phyloP scores from a whole-genome alignment of 2,329 filamentous ascomycete genomes.

The Acarospora socialis region DNA sequence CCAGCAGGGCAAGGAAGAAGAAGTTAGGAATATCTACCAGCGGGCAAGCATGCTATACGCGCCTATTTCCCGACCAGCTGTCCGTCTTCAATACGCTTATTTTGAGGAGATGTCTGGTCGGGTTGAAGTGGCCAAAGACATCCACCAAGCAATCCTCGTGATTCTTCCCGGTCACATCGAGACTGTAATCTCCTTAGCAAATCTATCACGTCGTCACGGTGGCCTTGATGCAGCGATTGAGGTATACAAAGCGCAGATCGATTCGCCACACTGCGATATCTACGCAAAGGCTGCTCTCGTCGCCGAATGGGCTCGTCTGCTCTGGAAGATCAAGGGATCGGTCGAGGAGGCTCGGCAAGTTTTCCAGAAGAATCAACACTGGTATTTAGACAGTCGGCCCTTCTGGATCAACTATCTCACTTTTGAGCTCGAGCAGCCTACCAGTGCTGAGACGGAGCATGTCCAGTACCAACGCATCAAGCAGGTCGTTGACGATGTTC shows the following conservation, averaged over 20 bases:
- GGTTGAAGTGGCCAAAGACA: constrained; percentile 63
- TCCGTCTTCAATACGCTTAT: constrained; percentile 81
- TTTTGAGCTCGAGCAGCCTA: constrained; percentile 78
- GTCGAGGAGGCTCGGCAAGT: constrained; percentile 68
- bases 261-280: constrained; percentile 54
- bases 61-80: constrained; percentile 68
- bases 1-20: constrained; percentile 68
- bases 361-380: constrained; percentile 68
- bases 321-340: constrained; percentile 79
- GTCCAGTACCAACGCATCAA: constrained; percentile 62
- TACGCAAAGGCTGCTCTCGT: constrained; percentile 77
- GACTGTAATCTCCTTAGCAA: constrained; percentile 76
- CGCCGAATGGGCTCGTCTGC: constrained; percentile 70
- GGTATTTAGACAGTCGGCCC: constrained; percentile 68
- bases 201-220: constrained; percentile 67
- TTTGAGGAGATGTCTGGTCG: constrained; percentile 81
- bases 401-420: constrained; percentile 86
- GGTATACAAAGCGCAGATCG: constrained; percentile 68
- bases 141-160: constrained; percentile 67
- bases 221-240: constrained; percentile 75
- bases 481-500: constrained; percentile 62
- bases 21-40: constrained; percentile 83
- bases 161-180: constrained; percentile 70
- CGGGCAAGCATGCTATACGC: constrained; percentile 75
- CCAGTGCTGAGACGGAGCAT: constrained; percentile 47